phyloP scores from a whole-genome alignment of 2,329 filamentous ascomycete genomes.

The Zymoseptoria crescenta region DNA sequence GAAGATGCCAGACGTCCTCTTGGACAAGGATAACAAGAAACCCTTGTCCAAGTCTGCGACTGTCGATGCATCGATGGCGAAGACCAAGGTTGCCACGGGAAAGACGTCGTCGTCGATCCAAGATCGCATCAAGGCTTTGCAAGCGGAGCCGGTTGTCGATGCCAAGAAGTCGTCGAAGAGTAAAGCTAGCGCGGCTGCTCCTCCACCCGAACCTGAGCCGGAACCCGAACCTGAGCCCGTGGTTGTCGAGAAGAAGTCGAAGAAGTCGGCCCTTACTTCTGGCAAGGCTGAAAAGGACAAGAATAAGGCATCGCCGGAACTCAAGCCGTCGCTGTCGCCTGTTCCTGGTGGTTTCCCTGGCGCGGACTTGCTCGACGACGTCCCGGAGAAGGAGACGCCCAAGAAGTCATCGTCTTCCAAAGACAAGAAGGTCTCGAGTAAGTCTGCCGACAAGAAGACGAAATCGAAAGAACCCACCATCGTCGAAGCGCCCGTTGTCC shows the following conservation, averaged over 20 bases:
- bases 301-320: slow-evolving; percentile 15
- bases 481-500: slow-evolving; percentile 14
- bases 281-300: slow-evolving; percentile 16
- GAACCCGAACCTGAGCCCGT: slow-evolving; percentile 26
- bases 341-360: slow-evolving; percentile 41
- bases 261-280: slow-evolving; percentile 14
- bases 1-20: slow-evolving; percentile 39
- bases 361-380: slow-evolving; percentile 33
- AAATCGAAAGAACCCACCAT: slow-evolving; percentile 34
- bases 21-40: slow-evolving; percentile 33
- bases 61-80: slow-evolving; percentile 33
- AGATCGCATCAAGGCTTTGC: slow-evolving; percentile 45
- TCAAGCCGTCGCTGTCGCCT: slow-evolving; percentile 24
- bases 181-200: slow-evolving; percentile 19
- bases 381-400: slow-evolving; percentile 13
- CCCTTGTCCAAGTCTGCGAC: slow-evolving; percentile 25
- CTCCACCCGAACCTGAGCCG: slow-evolving; percentile 27
- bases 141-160: slow-evolving; percentile 29
- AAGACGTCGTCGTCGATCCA: slow-evolving; percentile 40
- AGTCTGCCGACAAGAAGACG: slow-evolving; percentile 26
- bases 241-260: slow-evolving; percentile 22
- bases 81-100: slow-evolving; percentile 37
- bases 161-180: slow-evolving; percentile 31
- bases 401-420: slow-evolving; percentile 17
- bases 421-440: slow-evolving; percentile 18